These are phyloP conservation scores for Mycotypha africana DNA, from an alignment of 371 early-diverging fungal genomes.

Conservation along the genomic window DNA sequence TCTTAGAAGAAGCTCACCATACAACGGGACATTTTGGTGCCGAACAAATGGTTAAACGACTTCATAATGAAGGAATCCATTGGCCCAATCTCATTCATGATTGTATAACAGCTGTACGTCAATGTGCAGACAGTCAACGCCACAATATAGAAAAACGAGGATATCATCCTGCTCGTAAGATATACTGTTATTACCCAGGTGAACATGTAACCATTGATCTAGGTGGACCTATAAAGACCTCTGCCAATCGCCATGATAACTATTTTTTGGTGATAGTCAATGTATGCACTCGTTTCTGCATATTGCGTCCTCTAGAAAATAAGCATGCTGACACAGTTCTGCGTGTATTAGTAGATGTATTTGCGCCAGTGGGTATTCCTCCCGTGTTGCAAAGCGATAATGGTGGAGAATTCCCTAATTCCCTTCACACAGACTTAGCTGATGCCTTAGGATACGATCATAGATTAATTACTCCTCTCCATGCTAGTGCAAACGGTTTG, in stretches of 20 bases:
- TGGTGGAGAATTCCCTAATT: conserved; percentile 20
- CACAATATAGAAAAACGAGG: conserved; percentile 6
- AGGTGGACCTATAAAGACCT: conserved; percentile 6
- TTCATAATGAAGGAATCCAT: conserved; percentile 4
- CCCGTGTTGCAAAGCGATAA: conserved; percentile 20
- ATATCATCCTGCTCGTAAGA: conserved; percentile 6
- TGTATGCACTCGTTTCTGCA: conserved; percentile 15
- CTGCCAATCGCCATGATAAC: conserved; percentile 1
- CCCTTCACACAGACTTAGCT: neutral
- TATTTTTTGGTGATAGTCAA: conserved; percentile 20
- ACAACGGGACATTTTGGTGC: conserved; percentile 13
- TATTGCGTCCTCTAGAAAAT: conserved; percentile 14
- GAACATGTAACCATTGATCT: conserved; percentile 14
- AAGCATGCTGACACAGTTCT: conserved; percentile 16
- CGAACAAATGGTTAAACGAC: conserved; percentile 5
- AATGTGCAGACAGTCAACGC: conserved; percentile 10
- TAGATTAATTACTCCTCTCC: conserved; percentile 5
- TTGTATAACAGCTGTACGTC: neutral
- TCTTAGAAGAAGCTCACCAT: conserved; percentile 7
- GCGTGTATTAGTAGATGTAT: conserved; percentile 7
- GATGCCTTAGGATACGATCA: conserved; percentile 2
- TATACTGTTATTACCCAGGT: conserved; percentile 3
- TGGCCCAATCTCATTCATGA: neutral
- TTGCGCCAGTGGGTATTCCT: conserved; percentile 19
- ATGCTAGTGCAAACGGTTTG: conserved; percentile 11